Base-by-base conservation (phyloP, 1,284 basidiomycete genomes). In the Stereum hirsutum region DNA sequence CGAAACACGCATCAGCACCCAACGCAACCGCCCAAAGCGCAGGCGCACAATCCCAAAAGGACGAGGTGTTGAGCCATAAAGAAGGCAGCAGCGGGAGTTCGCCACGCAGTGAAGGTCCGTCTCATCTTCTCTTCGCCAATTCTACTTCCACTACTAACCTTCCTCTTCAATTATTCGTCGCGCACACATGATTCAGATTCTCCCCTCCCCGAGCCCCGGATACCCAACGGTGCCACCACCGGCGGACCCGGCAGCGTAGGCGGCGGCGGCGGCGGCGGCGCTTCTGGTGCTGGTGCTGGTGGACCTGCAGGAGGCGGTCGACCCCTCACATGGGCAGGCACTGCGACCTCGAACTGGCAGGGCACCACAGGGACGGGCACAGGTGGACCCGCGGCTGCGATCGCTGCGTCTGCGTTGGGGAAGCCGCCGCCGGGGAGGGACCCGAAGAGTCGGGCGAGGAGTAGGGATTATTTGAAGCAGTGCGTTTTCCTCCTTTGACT, bases 391-490 rank as follows among this genome's bases (percentile, higher is more conserved):
- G 52, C 64, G 15, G 55, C 59, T 36, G n/a, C n/a, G n/a, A n/a
- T n/a, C n/a, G 67, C 70, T 11, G 54, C 65, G 12, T 69, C 72
- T 50, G 68, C 65, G 38, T 59, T 75, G 55, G 81, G 83, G 48
- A 92, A 83, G 63, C 80, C 75, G 41, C 81, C 78, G 39, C 78
- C 75, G 25, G 87, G 78, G 43, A 82, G 86, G 50, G 93, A 99
- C 63, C 90, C 92, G 17, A 95, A 96, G 64, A 89, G 89, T 53
- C 79, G 95, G 52, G 92, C 93, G 33, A 78, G 91, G 50, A 95
- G 91, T 68, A 75, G 94, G 46, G 96, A 99, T 50, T 99, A 98
- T 62, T 75, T 99, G 53, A 98, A 99, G 65, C 95, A 99, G 80
- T 92, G 55, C 54, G 85, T 74, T 17, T 31, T 31, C 36, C 6